Conservation (phyloP, 345 rosid species). For the Erucastrum elatum region DNA sequence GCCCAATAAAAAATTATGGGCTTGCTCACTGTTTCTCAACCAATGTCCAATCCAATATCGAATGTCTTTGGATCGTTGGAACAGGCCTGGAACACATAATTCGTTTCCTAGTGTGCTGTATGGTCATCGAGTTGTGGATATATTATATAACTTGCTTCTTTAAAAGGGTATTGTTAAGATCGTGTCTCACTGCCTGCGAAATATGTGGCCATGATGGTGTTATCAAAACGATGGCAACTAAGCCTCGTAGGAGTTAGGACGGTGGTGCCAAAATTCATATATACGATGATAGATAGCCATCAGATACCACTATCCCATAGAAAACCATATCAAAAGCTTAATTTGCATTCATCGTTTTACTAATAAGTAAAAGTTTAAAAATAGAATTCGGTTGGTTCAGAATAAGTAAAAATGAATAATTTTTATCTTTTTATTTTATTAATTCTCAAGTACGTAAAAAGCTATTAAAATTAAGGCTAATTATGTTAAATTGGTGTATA, state of each 20-base stretch:
- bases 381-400: not conserved
- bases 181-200: not conserved
- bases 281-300: not conserved
- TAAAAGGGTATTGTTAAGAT: not conserved
- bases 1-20: not conserved
- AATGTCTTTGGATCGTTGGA: not conserved
- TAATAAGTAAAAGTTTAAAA: no score
- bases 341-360: not conserved
- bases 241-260: no score
- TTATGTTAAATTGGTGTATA: not conserved
- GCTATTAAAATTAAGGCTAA: not conserved
- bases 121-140: not conserved
- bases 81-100: not conserved
- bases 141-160: not conserved
- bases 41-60: not conserved
- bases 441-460: not conserved
- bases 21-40: not conserved
- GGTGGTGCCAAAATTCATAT: no score
- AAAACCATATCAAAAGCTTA: not conserved
- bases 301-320: not conserved
- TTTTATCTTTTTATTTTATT: not conserved
- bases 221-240: not conserved
- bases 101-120: not conserved
- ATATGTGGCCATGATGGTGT: no score
- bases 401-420: not conserved